Percentiles rank a stretch among this genome's conserved stretches.
Conservation (phyloP, 2,329 filamentous ascomycete species). For the Ophiostoma tasmaniense region DNA sequence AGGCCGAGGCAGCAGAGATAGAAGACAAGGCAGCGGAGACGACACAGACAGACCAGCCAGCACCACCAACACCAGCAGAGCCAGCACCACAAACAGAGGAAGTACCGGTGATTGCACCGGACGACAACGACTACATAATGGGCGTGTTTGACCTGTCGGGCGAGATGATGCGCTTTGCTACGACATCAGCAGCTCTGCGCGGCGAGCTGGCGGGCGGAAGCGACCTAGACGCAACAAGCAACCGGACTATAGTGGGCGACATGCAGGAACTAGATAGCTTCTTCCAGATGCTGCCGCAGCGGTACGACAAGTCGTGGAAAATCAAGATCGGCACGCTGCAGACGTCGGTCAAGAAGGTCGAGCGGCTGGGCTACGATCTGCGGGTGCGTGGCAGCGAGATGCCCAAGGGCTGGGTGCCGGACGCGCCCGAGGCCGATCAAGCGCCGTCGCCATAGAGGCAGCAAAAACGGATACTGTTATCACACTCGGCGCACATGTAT, state of each 20-base stretch:
- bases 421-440: constrained; percentile 36
- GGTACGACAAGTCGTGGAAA: constrained; percentile 47
- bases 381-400: constrained; percentile 79
- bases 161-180: constrained; percentile 94
- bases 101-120: constrained; percentile 48
- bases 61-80: constrained; percentile 28
- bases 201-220: constrained; percentile 41
- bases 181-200: constrained; percentile 73
- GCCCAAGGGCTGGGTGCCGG: constrained; percentile 86
- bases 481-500: neutral
- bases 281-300: constrained; percentile 65
- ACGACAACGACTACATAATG: constrained; percentile 77
- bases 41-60: constrained; percentile 24
- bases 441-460: neutral
- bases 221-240: constrained; percentile 19
- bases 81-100: constrained; percentile 19
- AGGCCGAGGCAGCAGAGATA: constrained; percentile 24
- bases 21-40: neutral
- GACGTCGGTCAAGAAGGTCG: constrained; percentile 86
- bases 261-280: constrained; percentile 67
- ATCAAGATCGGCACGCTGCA: constrained; percentile 84
- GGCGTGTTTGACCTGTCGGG: constrained; percentile 91
- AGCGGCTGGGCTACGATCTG: constrained; percentile 80
- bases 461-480: neutral
- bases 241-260: constrained; percentile 64